These are phyloP conservation scores for Lathyrus oleraceus DNA, from an alignment of 306 rosid species.

Conservation along the genomic window DNA sequence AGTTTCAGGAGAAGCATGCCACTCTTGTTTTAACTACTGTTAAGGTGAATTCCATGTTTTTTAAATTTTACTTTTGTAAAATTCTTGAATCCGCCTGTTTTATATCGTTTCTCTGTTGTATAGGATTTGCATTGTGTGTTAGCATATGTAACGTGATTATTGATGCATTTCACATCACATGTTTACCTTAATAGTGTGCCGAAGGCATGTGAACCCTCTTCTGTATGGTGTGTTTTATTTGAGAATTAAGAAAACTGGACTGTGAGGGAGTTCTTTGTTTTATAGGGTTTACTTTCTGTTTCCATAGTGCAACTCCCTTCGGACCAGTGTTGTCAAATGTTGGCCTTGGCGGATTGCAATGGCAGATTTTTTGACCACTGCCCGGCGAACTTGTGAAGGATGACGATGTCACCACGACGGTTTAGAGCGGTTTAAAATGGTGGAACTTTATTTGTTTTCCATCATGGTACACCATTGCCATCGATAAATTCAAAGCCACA, in stretches of 20 bases:
- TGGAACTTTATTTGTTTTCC: too few relatives aligned
- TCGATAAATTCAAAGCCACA: not conserved
- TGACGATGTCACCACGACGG: too few relatives aligned
- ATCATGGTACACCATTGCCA: too few relatives aligned
- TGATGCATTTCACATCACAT: constrained; percentile 17
- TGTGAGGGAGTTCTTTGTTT: not conserved
- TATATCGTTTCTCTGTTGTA: not conserved
- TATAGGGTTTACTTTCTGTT: not conserved
- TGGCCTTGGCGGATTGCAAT: too few relatives aligned
- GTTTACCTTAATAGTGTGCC: not conserved
- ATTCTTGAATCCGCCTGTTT: not conserved
- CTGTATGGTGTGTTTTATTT: not conserved
- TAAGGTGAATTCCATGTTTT: constrained; percentile 59
- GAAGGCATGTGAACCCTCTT: not conserved
- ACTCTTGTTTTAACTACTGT: constrained; percentile 82
- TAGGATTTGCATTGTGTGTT: constrained; percentile 7
- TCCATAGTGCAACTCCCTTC: not conserved
- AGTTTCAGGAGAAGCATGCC: constrained; percentile 97
- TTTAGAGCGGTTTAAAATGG: too few relatives aligned
- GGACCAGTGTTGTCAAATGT: too few relatives aligned
- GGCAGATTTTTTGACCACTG: too few relatives aligned
- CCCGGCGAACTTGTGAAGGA: too few relatives aligned
- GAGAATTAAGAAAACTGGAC: not conserved
- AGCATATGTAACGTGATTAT: constrained; percentile 9
- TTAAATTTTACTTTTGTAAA: not conserved